Base-by-base conservation (phyloP, 2,329 filamentous ascomycete species). In the Sporothrix pallida region DNA sequence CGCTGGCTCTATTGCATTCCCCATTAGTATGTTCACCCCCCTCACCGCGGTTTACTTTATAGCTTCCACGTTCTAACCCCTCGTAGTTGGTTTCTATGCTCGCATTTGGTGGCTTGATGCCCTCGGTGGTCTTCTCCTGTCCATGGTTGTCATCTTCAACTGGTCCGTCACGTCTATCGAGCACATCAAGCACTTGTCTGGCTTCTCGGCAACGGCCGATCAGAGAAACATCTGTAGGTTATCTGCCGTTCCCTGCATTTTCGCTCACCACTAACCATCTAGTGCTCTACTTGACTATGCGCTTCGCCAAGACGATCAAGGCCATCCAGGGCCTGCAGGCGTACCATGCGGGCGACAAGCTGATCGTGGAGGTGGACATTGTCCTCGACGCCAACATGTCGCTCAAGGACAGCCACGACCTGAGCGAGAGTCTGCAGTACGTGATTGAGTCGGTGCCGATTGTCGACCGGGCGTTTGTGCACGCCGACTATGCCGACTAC, bases 261-360 rank as follows among this genome's bases (percentile, higher is more conserved):
- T 52, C 8, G 17, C 58, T 37, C 44, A 69, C n/a, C 44, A 12
- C 50, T 48, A 3, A 31, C 13, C 3, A 7, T 15, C 1, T 71
- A 84, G 82, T 97, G 26, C 86, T 97, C 0, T 98, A 98, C 82
- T 87, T 97, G 77, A 96, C 94, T 1, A 97, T 97, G 92, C 92
- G 95, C 23, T 97, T 97, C 80, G 94, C 94, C 63, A 93, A 92
- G 77, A 92, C 92, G 13, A 97, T 98, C 79, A 90, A 89, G 79
- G 91, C 93, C 80, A 96, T 97, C 75, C 93, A 96, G 80, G 93
- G 93, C 46, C 83, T 96, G 73, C 91, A 94, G 77, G 93, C 93
- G 1, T 97, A 96, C 80, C 93, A 97, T 79, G 90, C 91, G 0
- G 93, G 93, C 37, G 93, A 96, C 81, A 95, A 94, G 84, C 86